A percentile compares a stretch with the other conserved stretches of the same genome.
Evolutionary conservation across 768 basidiomycete genomes (phyloP).

Genomic region (Agaricus blazei): DNA sequence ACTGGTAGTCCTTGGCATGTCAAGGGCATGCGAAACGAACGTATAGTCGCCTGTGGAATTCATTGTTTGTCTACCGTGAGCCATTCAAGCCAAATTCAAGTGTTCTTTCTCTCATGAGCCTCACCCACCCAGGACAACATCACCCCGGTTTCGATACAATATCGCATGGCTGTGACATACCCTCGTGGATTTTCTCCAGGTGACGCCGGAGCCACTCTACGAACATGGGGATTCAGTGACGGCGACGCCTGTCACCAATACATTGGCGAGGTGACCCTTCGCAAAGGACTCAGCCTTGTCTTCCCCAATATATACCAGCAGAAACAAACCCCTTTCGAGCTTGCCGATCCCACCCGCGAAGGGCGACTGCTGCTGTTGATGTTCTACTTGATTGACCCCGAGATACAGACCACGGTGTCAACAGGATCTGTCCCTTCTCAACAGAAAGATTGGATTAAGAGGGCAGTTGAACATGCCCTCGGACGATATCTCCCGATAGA

Average conservation of each 20-base stretch:
- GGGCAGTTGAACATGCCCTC: conserved; percentile 30
- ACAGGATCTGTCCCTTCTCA: conserved; percentile 45
- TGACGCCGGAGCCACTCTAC: conserved; percentile 39
- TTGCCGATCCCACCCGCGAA: conserved; percentile 32
- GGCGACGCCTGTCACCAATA: conserved; percentile 45
- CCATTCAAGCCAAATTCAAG: neutral
- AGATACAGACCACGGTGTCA: conserved; percentile 33
- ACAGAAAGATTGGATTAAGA: conserved; percentile 39
- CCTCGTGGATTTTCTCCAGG: conserved; percentile 39
- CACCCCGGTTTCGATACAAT: conserved; percentile 27
- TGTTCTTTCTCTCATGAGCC: neutral
- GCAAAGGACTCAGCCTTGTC: conserved; percentile 31
- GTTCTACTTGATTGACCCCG: conserved; percentile 47
- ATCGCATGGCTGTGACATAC: conserved; percentile 48
- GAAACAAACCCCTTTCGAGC: conserved; percentile 30
- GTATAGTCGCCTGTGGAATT: conserved; percentile 41
- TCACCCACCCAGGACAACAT: conserved; percentile 36
- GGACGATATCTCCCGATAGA: conserved; percentile 36
- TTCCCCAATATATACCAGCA: conserved; percentile 60
- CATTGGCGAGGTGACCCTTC: conserved; percentile 34
- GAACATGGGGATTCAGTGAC: conserved; percentile 46
- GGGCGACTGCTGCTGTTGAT: conserved; percentile 39
- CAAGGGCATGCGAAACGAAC: conserved; percentile 49
- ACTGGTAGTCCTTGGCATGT: conserved; percentile 40
- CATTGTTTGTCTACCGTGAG: conserved; percentile 37